Percentiles rank a stretch among this genome's conserved stretches.
These are phyloP conservation scores for Allium fistulosum DNA, from an alignment of 106 monocot species.

Conservation along the genomic window DNA sequence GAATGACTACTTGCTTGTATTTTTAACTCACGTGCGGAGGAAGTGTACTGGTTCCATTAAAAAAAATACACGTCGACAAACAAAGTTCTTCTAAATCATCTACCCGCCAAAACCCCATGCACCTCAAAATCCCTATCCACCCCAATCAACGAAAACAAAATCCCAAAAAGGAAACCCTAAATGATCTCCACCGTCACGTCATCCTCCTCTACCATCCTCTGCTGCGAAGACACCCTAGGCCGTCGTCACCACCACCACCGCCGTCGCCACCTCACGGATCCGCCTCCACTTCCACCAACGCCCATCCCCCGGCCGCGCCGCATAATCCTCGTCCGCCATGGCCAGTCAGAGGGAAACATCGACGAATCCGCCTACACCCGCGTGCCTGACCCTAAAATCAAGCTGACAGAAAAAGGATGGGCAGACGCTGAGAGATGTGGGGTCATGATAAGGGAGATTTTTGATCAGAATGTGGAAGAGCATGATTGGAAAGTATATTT, in stretches of 20 bases:
- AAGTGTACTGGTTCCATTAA: no score
- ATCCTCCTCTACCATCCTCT: background rate
- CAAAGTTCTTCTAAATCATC: no score
- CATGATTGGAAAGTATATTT: constrained; percentile 92
- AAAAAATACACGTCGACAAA: no score
- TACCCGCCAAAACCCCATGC: no score
- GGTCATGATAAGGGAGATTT: constrained; percentile 37
- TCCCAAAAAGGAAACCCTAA: background rate
- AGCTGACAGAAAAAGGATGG: constrained; percentile 65
- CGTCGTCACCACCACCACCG: constrained; percentile 11
- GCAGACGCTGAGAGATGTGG: constrained; percentile 60
- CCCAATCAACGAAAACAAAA: no score
- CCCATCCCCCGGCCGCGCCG: constrained; percentile 56
- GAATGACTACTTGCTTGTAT: no score
- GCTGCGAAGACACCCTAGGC: constrained; percentile 12
- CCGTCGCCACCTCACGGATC: background rate
- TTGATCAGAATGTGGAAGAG: constrained; percentile 23
- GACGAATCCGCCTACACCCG: constrained; percentile 79
- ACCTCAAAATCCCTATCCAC: no score
- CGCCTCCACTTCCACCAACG: background rate
- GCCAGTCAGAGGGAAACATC: constrained; percentile 94
- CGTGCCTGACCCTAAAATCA: constrained; percentile 78
- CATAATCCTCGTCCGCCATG: constrained; percentile 89
- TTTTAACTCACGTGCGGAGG: no score
- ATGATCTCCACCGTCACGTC: constrained; percentile 2